These are phyloP conservation scores for Ogataea saltuana DNA, from an alignment of 805 yeast genomes.

Conservation along the genomic window DNA sequence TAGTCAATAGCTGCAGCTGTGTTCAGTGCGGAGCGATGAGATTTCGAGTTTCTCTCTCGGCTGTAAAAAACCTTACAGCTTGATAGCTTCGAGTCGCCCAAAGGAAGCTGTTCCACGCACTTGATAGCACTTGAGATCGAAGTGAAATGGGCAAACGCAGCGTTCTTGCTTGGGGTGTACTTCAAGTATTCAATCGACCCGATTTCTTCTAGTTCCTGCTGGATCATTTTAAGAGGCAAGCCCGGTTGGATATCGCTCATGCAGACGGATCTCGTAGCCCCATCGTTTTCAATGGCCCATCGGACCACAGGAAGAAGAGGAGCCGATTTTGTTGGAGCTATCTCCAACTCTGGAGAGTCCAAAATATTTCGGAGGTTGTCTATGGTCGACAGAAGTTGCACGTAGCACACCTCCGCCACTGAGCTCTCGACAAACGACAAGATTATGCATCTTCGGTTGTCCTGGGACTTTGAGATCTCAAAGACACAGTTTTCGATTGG, in stretches of 20 bases:
- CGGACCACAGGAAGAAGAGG: constrained; percentile 32
- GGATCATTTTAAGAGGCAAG: constrained; percentile 25
- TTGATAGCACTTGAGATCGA: constrained; percentile 49
- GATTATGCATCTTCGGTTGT: constrained; percentile 13
- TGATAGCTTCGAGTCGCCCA: constrained; percentile 27
- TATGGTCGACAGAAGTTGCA: constrained; percentile 14
- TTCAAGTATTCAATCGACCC: constrained; percentile 45
- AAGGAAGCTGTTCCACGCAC: constrained; percentile 40
- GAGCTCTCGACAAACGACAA: constrained; percentile 29
- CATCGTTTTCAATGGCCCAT: constrained; percentile 33
- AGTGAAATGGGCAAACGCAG: constrained; percentile 41
- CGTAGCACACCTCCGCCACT: constrained; percentile 26
- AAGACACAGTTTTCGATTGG: constrained; percentile 62
- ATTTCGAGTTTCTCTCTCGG: constrained; percentile 25
- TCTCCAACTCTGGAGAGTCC: constrained; percentile 40
- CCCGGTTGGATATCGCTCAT: constrained; percentile 29
- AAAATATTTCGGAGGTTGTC: constrained; percentile 31
- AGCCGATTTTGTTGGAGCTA: constrained; percentile 35
- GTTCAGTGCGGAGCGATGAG: background rate
- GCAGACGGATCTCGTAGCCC: constrained; percentile 34
- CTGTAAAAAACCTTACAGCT: constrained; percentile 33
- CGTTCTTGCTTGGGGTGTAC: constrained; percentile 24
- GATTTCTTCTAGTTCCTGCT: constrained; percentile 37
- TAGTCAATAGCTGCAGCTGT: constrained; percentile 13
- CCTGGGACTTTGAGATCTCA: constrained; percentile 27